phyloP scores from a whole-genome alignment of 2,329 filamentous ascomycete genomes.

The Alternaria rosae region DNA sequence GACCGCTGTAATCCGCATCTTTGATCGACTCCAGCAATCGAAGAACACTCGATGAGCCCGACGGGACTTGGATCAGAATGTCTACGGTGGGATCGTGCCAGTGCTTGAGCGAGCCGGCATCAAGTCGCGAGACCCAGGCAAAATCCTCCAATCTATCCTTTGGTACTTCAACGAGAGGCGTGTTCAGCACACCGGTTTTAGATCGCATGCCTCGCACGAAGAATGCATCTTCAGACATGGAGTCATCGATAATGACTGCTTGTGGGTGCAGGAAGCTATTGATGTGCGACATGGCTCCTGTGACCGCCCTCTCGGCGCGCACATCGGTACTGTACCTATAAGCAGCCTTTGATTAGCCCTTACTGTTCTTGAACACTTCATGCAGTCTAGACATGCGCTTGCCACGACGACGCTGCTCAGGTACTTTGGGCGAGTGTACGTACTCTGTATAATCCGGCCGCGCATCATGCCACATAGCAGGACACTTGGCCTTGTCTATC shows the following conservation, averaged over 20 bases:
- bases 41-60: slow-evolving; percentile 76
- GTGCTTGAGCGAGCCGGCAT: slow-evolving; percentile 72
- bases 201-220: slow-evolving; percentile 68
- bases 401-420: too few species aligned
- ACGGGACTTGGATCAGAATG: slow-evolving; percentile 79
- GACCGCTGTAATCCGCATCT: slow-evolving; percentile 76
- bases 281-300: slow-evolving; percentile 74
- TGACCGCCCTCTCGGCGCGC: slow-evolving; percentile 71
- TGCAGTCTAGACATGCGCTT: background rate
- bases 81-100: slow-evolving; percentile 84
- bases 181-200: slow-evolving; percentile 60
- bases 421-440: too few species aligned
- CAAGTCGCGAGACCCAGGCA: slow-evolving; percentile 80
- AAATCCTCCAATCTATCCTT: slow-evolving; percentile 67
- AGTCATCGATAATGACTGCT: slow-evolving; percentile 75
- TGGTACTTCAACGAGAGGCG: slow-evolving; percentile 79
- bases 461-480: slow-evolving; percentile 74
- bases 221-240: slow-evolving; percentile 70
- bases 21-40: slow-evolving; percentile 79
- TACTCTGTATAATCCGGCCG: slow-evolving; percentile 73
- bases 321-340: slow-evolving; percentile 66
- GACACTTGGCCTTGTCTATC: slow-evolving; percentile 71
- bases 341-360: background rate
- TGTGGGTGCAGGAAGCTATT: slow-evolving; percentile 78
- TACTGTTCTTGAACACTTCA: background rate